These are phyloP conservation scores for Camptophora hylomeconis DNA, from an alignment of 2,329 filamentous ascomycete genomes.

Conservation along the genomic window DNA sequence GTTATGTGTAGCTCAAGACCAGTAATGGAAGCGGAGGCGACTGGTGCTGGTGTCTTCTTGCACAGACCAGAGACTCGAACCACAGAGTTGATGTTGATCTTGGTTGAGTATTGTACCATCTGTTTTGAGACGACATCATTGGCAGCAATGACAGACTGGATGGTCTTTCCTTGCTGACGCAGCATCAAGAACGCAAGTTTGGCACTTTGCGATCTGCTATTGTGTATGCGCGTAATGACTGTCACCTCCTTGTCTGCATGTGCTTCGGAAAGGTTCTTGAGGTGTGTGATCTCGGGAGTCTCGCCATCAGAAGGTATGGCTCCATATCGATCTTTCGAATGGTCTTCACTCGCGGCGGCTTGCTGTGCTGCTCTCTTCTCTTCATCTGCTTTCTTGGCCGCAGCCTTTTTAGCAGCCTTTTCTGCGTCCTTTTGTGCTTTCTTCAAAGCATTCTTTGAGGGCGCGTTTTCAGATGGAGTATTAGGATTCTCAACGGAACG, in stretches of 20 bases:
- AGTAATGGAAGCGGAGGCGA: slow-evolving; percentile 74
- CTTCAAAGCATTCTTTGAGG: slow-evolving; percentile 70
- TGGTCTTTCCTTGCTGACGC: slow-evolving; percentile 61
- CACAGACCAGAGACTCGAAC: slow-evolving; percentile 70
- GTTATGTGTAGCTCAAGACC: slow-evolving; percentile 76
- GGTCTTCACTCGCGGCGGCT: slow-evolving; percentile 30
- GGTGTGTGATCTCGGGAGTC: slow-evolving; percentile 41
- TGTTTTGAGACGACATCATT: slow-evolving; percentile 52
- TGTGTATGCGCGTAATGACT: slow-evolving; percentile 72
- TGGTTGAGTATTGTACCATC: slow-evolving; percentile 87
- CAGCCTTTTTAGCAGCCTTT: slow-evolving; percentile 65
- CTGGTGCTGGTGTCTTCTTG: slow-evolving; percentile 69
- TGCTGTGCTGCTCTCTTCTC: slow-evolving; percentile 17
- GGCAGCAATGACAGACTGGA: slow-evolving; percentile 64
- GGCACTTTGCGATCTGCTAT: slow-evolving; percentile 73
- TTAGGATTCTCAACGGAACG: slow-evolving; percentile 15
- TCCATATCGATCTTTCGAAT: slow-evolving; percentile 69
- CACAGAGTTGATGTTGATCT: slow-evolving; percentile 65
- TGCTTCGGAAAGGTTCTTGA: slow-evolving; percentile 49
- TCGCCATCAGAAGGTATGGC: slow-evolving; percentile 46
- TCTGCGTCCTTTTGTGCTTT: slow-evolving; percentile 85
- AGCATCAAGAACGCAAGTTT: slow-evolving; percentile 88
- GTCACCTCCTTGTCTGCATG: slow-evolving; percentile 59
- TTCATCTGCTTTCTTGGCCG: slow-evolving; percentile 29
- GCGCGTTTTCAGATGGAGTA: slow-evolving; percentile 22